Percentiles rank a stretch among this genome's conserved stretches.
These are phyloP conservation scores for Eucalyptus globulus DNA, from an alignment of 345 rosid genomes.

Conservation along the genomic window DNA sequence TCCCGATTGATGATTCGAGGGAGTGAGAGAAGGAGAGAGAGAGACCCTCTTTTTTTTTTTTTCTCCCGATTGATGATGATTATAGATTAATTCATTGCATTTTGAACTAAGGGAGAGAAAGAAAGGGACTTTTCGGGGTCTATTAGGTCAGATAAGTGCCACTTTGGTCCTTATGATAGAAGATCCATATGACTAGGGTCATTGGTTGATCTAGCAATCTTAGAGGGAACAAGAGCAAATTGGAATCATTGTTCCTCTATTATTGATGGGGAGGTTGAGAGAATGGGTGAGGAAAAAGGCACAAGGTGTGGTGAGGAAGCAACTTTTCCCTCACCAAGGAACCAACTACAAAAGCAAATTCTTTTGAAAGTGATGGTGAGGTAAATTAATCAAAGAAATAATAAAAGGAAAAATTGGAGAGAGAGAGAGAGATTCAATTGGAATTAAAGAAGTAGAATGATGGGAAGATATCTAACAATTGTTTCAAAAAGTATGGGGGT, in stretches of 20 bases:
- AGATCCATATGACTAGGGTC: background rate
- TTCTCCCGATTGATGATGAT: background rate
- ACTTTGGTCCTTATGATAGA: background rate
- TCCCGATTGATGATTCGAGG: background rate
- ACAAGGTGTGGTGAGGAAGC: background rate
- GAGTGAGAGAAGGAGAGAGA: background rate
- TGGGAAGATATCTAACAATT: background rate
- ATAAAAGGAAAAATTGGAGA: background rate
- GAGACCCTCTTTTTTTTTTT: background rate
- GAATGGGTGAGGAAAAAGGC: slow-evolving; percentile 2
- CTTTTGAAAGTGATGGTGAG: background rate
- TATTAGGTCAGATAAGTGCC: background rate
- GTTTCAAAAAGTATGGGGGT: background rate
- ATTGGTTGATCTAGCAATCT: background rate
- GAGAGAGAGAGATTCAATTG: background rate
- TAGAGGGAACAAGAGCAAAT: background rate
- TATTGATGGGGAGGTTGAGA: slow-evolving; percentile 11
- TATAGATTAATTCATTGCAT: slow-evolving; percentile 9
- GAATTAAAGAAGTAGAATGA: background rate
- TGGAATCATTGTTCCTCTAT: slow-evolving; percentile 19
- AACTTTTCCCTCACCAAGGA: slow-evolving; percentile 20
- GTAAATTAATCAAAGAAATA: background rate
- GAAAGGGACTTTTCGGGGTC: background rate
- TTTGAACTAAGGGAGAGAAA: background rate
- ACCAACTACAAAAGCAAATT: slow-evolving; percentile 7